Evolutionary conservation across 257 asterid genomes (phyloP), one percentile per base, ranked within the genome.

Genomic region (Solanum chilense): DNA sequence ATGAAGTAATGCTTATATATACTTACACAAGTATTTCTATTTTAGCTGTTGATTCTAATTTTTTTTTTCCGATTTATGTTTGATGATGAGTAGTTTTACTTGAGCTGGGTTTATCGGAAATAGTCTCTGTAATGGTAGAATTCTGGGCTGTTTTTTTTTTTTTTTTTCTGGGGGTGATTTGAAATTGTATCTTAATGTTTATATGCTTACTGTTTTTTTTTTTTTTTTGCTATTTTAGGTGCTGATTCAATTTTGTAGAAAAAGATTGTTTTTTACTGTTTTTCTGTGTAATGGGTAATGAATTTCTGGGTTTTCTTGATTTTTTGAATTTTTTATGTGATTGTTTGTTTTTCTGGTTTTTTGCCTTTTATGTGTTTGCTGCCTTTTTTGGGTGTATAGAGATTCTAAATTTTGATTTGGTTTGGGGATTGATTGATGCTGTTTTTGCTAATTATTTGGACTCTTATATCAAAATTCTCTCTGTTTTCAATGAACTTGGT

Each of bases 401-500:
- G 85, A 47, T 80, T 29, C 84, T 80, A 45, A 80, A 47, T 9
- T 10, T 80, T 80, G 69, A 29, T 77, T 77, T 15, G 62, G 44
- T 77, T 77, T 76, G 58, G 12, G 23, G 52, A 13, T 52, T 15
- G 39, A 37, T 37, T 41, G 37, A 13, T 76, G 2, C 83, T 33
- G 9, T 14, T n/a, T 77, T 77, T 39, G 64, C 25, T 8, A 25
- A 45, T 45, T 78, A 15, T 44, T 78, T 45, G 84, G 18, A 78
- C 66, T 78, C 11, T 45, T 44, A 0, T 78, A 90, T 31, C 47
- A 73, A n/a, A 37, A 47, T 73, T 69, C 11, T 41, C 42, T 41
- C 64, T 71, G 64, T 75, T 69, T 82, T 80, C 62, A 76, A 88
- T 87, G 87, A 39, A 86, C 87, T 31, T 88, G 88, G 89, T 88